Percentiles rank a stretch among this genome's conserved stretches.
Conservation (phyloP, 2,329 filamentous ascomycete species). For the Sphaceloma murrayae region DNA sequence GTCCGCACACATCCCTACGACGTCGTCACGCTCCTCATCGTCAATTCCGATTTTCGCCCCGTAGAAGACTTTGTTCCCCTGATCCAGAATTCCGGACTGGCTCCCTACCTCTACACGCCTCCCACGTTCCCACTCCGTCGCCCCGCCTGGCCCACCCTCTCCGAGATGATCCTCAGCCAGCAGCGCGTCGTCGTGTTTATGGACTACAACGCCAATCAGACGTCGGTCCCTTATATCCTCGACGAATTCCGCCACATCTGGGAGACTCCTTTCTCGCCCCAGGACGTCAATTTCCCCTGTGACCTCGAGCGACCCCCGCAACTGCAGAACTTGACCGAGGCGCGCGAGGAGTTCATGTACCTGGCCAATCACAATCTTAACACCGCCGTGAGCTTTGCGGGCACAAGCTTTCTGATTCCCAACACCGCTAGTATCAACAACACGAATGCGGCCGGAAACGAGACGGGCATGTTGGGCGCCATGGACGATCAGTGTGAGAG, state of each 20-base stretch:
- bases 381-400: constrained; percentile 59
- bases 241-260: constrained; percentile 83
- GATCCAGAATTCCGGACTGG: constrained; percentile 62
- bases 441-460: constrained; percentile 56
- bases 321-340: constrained; percentile 44
- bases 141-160: constrained; percentile 74
- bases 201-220: constrained; percentile 77
- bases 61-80: constrained; percentile 55
- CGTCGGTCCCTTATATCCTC: constrained; percentile 68
- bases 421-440: constrained; percentile 59
- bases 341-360: constrained; percentile 54
- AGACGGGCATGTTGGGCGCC: constrained; percentile 56
- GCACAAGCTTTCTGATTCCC: constrained; percentile 57
- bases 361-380: constrained; percentile 90
- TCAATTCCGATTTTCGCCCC: constrained; percentile 68
- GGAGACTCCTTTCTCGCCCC: constrained; percentile 81
- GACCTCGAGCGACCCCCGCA: constrained; percentile 64
- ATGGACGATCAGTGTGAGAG: constrained; percentile 54
- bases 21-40: constrained; percentile 76
- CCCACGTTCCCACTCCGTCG: constrained; percentile 59
- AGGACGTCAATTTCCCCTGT: constrained; percentile 63
- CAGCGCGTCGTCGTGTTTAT: constrained; percentile 72
- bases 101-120: constrained; percentile 64
- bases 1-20: constrained; percentile 70
- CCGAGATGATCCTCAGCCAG: constrained; percentile 56